A percentile compares a stretch with the other conserved stretches of the same genome.
Evolutionary conservation across 345 rosid genomes (phyloP).

Genomic region (Firmiana major): DNA sequence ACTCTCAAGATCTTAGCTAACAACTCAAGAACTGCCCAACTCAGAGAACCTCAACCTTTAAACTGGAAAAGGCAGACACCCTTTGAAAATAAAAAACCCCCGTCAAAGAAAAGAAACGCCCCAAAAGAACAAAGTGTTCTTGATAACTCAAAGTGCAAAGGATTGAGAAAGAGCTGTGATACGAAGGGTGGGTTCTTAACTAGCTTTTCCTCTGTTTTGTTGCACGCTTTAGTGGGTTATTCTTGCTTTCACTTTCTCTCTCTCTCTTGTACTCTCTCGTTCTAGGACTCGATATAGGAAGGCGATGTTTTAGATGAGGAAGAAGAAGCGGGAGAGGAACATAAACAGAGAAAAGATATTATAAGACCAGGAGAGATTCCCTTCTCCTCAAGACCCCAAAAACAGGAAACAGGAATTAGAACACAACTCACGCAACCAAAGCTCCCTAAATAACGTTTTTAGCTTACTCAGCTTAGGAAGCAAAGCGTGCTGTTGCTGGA

Average conservation of each 20-base stretch:
- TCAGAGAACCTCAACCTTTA: slow-evolving; percentile 8
- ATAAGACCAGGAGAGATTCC: slow-evolving; percentile 28
- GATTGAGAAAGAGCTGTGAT: slow-evolving; percentile 7
- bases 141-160: slow-evolving; percentile 16
- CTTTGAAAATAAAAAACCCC: slow-evolving; percentile 17
- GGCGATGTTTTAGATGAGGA: neutral
- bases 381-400: slow-evolving; percentile 17
- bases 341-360: slow-evolving; percentile 1
- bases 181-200: slow-evolving; percentile 14
- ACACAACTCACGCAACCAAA: slow-evolving; percentile 50
- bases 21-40: neutral
- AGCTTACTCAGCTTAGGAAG: slow-evolving; percentile 51
- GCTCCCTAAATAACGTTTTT: slow-evolving; percentile 25
- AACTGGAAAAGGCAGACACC: neutral
- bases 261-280: slow-evolving; percentile 1
- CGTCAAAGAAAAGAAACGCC: neutral
- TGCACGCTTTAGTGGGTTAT: slow-evolving; percentile 40
- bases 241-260: slow-evolving; percentile 2
- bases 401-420: slow-evolving; percentile 31
- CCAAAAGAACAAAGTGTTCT: slow-evolving; percentile 1
- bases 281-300: neutral
- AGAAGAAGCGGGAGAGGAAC: neutral
- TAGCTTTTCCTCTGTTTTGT: slow-evolving; percentile 17
- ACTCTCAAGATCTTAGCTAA: slow-evolving; percentile 15
- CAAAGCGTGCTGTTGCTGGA: slow-evolving; percentile 43